Conservation (phyloP, 2,329 filamentous ascomycete species). For the Fusarium chaquense region DNA sequence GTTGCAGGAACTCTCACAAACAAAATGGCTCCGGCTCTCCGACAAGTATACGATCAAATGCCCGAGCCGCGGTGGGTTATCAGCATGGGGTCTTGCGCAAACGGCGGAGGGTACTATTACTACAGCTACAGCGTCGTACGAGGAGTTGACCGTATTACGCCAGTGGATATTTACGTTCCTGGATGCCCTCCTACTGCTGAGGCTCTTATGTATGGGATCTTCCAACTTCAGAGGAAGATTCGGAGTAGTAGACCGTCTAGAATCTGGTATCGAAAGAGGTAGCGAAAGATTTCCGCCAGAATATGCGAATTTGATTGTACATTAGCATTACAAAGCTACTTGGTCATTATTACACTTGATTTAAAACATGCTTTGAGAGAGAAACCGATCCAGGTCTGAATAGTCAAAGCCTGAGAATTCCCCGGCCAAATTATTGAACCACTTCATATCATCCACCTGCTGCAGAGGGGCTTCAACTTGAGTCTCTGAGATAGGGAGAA, state of each 20-base stretch:
- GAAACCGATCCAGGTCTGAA: slow-evolving; percentile 58
- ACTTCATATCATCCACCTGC: slow-evolving; percentile 41
- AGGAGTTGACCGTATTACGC: slow-evolving; percentile 74
- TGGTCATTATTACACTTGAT: rapidly evolving
- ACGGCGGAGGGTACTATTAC: slow-evolving; percentile 80
- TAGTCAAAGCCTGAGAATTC: slow-evolving; percentile 59
- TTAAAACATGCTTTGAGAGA: slow-evolving; percentile 39
- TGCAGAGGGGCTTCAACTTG: slow-evolving; percentile 11
- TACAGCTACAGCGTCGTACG: slow-evolving; percentile 76
- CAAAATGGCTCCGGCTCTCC: slow-evolving; percentile 74
- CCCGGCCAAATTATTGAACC: slow-evolving; percentile 58
- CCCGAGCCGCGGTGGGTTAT: slow-evolving; percentile 73
- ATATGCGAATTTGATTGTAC: background rate
- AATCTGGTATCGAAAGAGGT: slow-evolving; percentile 65
- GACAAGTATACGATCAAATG: slow-evolving; percentile 77
- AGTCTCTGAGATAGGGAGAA: slow-evolving; percentile 23
- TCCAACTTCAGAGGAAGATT: slow-evolving; percentile 79
- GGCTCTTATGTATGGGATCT: slow-evolving; percentile 67
- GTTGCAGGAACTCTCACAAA: slow-evolving; percentile 75
- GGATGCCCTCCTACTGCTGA: slow-evolving; percentile 68
- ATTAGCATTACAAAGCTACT: rapidly evolving
- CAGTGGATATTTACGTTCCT: slow-evolving; percentile 76
- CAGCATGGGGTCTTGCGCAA: slow-evolving; percentile 78
- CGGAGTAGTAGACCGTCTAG: slow-evolving; percentile 60
- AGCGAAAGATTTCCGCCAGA: background rate